A percentile compares a stretch with the other conserved stretches of the same genome.
Conservation (phyloP, 164 flowering plant genomes). For the Dillenia turbinata region DNA sequence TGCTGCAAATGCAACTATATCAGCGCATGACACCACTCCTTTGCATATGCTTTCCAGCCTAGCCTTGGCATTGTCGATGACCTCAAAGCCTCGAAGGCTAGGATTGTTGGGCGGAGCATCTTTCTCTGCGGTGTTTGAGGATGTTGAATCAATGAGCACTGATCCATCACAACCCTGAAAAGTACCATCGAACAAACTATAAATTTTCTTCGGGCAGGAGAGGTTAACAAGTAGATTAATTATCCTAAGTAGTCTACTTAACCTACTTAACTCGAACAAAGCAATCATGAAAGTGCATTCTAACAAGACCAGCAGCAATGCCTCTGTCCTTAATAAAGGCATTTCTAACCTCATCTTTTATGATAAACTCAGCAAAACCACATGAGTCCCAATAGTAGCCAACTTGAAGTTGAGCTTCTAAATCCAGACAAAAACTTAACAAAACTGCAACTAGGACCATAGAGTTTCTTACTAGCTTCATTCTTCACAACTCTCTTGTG, state of each 20-base stretch:
- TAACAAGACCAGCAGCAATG: constrained; percentile 31
- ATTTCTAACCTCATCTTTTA: constrained; percentile 21
- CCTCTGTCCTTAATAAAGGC: constrained; percentile 20
- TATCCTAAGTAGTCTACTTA: background rate
- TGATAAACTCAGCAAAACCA: constrained; percentile 20
- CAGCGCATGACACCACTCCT: constrained; percentile 65
- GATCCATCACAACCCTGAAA: constrained; percentile 71
- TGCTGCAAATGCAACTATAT: constrained; percentile 59
- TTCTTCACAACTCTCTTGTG: no score
- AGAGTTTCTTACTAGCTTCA: no score
- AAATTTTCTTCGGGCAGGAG: background rate
- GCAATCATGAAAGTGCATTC: constrained; percentile 59
- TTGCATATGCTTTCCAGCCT: constrained; percentile 38
- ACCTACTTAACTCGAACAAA: constrained; percentile 19
- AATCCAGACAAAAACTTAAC: constrained; percentile 5
- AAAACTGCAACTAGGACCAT: constrained; percentile 12
- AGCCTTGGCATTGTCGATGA: constrained; percentile 51
- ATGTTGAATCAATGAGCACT: constrained; percentile 39
- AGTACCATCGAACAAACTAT: background rate
- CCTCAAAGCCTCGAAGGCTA: constrained; percentile 47
- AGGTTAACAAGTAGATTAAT: background rate
- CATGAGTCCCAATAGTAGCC: constrained; percentile 35
- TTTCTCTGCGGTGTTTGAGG: constrained; percentile 42
- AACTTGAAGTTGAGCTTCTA: constrained; percentile 38
- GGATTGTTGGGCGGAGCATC: constrained; percentile 38